phyloP scores from a whole-genome alignment of 2,329 filamentous ascomycete genomes.

The Madurella fahalii region DNA sequence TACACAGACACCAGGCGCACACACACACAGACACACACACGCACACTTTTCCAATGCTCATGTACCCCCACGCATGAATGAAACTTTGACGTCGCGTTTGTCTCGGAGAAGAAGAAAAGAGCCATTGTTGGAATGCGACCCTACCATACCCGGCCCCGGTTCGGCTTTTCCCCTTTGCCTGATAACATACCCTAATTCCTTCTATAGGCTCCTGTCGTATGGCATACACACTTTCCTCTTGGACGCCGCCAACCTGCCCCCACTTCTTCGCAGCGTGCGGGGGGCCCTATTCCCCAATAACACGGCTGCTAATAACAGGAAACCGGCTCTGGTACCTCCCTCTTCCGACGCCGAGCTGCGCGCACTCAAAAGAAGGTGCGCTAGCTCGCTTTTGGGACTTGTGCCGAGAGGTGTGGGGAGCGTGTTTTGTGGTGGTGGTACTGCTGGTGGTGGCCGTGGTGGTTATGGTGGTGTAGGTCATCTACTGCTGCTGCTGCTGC shows the following conservation, averaged over 20 bases:
- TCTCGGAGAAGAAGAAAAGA: background rate
- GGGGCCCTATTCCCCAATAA: slow-evolving; percentile 84
- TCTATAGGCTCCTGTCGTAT: slow-evolving; percentile 53
- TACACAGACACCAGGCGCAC: background rate
- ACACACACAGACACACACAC: slow-evolving; percentile 8
- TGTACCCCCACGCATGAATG: slow-evolving; percentile 24
- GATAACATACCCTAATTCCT: background rate
- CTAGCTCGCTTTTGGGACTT: slow-evolving; percentile 52
- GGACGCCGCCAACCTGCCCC: slow-evolving; percentile 60
- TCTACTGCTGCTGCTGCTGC: background rate
- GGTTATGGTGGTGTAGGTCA: no score
- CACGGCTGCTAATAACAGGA: slow-evolving; percentile 52
- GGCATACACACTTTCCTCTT: slow-evolving; percentile 54
- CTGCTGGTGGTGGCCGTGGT: background rate
- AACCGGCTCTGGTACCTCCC: slow-evolving; percentile 55
- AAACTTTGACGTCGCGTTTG: slow-evolving; percentile 13
- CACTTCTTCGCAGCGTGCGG: slow-evolving; percentile 66
- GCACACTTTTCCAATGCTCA: background rate
- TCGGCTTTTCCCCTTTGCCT: background rate
- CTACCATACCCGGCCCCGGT: background rate
- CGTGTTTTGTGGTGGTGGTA: slow-evolving; percentile 44
- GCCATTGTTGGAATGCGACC: background rate
- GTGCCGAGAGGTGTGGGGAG: slow-evolving; percentile 45
- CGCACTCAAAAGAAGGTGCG: slow-evolving; percentile 63
- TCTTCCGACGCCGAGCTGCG: slow-evolving; percentile 55